A percentile compares a stretch with the other conserved stretches of the same genome.
phyloP scores from a whole-genome alignment of 208 protist species.

The Crithidia mellificae region DNA sequence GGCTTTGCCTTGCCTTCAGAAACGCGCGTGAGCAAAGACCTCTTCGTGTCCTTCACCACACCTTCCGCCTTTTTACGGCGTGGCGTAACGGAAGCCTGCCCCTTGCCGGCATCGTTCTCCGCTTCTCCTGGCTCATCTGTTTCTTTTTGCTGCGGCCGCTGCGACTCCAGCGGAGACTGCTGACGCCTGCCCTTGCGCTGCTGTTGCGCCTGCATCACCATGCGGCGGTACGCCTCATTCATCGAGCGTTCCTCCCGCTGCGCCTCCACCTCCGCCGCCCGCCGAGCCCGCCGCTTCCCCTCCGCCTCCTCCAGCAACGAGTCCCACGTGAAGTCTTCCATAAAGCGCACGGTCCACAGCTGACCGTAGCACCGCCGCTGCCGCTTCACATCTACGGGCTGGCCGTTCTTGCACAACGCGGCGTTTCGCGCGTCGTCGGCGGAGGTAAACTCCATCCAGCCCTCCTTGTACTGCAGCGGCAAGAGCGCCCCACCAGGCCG shows the following conservation, averaged over 20 bases:
- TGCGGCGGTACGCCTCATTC: conserved; percentile 78
- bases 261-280: conserved; percentile 52
- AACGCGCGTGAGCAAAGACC: too few species aligned
- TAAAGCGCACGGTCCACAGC: conserved; percentile 79
- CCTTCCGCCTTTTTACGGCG: too few species aligned
- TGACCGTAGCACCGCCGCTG: conserved; percentile 71
- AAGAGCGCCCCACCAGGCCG: conserved; percentile 65
- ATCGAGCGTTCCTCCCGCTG: conserved; percentile 50
- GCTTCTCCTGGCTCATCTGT: neutral
- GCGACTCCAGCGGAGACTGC: too few species aligned
- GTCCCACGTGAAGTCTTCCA: conserved; percentile 66
- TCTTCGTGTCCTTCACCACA: too few species aligned
- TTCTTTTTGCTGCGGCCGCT: neutral
- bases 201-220: conserved; percentile 46
- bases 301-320: conserved; percentile 65
- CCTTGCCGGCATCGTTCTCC: conserved; percentile 1
- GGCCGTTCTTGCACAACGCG: conserved; percentile 61
- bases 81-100: too few species aligned
- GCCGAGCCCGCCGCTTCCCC: conserved; percentile 42
- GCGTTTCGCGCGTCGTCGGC: conserved; percentile 45
- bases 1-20: neutral
- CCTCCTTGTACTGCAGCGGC: conserved; percentile 75
- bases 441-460: conserved; percentile 75
- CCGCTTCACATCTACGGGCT: conserved; percentile 61
- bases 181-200: conserved; percentile 18